Evolutionary conservation across 306 rosid genomes (phyloP).

Genomic region (Vigna hirtella): DNA sequence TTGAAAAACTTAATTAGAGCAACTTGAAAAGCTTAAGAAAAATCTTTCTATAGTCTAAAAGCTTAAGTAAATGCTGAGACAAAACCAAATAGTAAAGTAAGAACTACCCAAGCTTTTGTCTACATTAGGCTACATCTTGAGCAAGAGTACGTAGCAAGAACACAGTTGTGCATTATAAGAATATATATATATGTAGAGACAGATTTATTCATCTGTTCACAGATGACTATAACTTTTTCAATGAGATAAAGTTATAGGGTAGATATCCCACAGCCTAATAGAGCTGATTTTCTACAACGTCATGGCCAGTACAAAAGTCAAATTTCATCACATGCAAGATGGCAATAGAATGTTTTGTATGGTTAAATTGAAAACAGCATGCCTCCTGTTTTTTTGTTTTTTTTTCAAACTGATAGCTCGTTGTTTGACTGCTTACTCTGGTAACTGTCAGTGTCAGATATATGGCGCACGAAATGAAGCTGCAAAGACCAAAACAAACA

Average conservation of each 20-base stretch:
- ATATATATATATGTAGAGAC: too few species aligned
- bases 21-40: too few species aligned
- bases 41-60: too few species aligned
- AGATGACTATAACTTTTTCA: not conserved
- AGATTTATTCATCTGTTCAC: too few species aligned
- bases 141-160: too few species aligned
- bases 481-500: conserved; percentile 48
- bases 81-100: too few species aligned
- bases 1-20: too few species aligned
- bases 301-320: not conserved
- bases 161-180: too few species aligned
- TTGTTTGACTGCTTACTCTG: conserved; percentile 54
- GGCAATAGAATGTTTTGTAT: conserved; percentile 14
- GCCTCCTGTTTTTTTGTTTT: conserved; percentile 44
- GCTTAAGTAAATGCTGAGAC: too few species aligned
- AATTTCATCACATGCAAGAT: conserved; percentile 12
- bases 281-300: conserved; percentile 24
- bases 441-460: conserved; percentile 59
- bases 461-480: conserved; percentile 78
- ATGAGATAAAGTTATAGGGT: conserved; percentile 1
- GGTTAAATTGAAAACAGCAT: conserved; percentile 33
- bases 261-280: not conserved
- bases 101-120: too few species aligned
- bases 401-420: conserved; percentile 39
- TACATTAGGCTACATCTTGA: too few species aligned